A percentile compares a stretch with the other conserved stretches of the same genome.
phyloP scores from a whole-genome alignment of 495 filamentous ascomycete species.

The Staphylotrichum tortipilum region DNA sequence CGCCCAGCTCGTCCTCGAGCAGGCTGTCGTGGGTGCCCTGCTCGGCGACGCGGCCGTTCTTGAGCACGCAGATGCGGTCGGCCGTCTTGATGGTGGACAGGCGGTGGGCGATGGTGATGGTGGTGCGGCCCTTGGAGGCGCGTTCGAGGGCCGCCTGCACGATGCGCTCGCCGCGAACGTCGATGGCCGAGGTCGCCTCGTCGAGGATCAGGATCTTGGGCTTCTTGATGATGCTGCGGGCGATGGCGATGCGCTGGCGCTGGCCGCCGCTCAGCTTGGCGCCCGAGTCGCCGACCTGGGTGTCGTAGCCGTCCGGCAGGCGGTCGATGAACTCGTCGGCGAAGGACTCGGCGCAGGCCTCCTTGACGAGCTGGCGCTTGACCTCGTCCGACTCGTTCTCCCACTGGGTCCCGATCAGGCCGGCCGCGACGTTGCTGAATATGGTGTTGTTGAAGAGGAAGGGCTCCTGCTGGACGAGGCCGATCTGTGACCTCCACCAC shows the following conservation, averaged over 20 bases:
- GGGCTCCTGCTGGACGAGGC: constrained; percentile 63
- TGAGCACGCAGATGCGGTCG: constrained; percentile 62
- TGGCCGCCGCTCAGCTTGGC: constrained; percentile 45
- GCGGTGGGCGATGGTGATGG: constrained; percentile 70
- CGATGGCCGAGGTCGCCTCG: constrained; percentile 73
- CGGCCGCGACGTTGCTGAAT: constrained; percentile 53
- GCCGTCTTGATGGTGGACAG: constrained; percentile 62
- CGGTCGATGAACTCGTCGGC: constrained; percentile 52
- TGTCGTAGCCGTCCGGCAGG: constrained; percentile 55
- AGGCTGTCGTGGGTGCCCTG: constrained; percentile 60
- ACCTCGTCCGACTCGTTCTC: constrained; percentile 43
- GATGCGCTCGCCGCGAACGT: constrained; percentile 57
- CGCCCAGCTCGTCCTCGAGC: constrained; percentile 44
- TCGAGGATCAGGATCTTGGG: constrained; percentile 74
- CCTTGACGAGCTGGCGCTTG: constrained; percentile 45
- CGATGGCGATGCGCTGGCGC: constrained; percentile 65
- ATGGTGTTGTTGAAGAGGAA: constrained; percentile 68
- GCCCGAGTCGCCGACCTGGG: constrained; percentile 44
- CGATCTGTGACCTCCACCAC: constrained; percentile 61
- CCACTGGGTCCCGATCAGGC: constrained; percentile 50
- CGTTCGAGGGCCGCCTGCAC: constrained; percentile 62
- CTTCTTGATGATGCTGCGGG: constrained; percentile 61
- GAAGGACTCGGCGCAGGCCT: constrained; percentile 50
- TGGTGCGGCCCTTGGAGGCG: constrained; percentile 61
- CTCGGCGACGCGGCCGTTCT: constrained; percentile 52